Conservation (phyloP, 805 yeast genomes). For the Scheffersomyces coipomensis region DNA sequence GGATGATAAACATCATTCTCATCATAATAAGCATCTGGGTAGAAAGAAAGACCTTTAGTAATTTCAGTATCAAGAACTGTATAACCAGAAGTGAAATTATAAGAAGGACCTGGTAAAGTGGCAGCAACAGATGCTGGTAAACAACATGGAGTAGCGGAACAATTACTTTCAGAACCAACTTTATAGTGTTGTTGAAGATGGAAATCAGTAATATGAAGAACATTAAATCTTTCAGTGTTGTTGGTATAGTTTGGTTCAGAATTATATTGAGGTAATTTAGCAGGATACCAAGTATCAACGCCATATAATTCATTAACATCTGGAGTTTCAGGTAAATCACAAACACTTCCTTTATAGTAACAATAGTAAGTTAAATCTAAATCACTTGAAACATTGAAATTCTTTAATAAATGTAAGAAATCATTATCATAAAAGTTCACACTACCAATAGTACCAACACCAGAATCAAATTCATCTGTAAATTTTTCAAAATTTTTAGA, state of each 20-base stretch:
- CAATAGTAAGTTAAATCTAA: conserved; percentile 52
- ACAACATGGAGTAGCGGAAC: conserved; percentile 59
- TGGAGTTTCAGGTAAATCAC: conserved; percentile 55
- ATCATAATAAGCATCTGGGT: conserved; percentile 28
- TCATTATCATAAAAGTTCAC: conserved; percentile 38
- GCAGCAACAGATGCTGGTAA: conserved; percentile 46
- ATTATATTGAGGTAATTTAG: conserved; percentile 21
- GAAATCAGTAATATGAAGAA: conserved; percentile 64
- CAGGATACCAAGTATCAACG: conserved; percentile 35
- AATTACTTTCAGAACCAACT: conserved; percentile 56
- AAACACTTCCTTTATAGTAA: conserved; percentile 41
- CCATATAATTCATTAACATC: conserved; percentile 35
- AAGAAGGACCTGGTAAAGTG: conserved; percentile 20
- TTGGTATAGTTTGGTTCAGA: conserved; percentile 27
- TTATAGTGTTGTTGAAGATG: conserved; percentile 57
- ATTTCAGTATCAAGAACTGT: conserved; percentile 9
- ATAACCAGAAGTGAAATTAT: conserved; percentile 31
- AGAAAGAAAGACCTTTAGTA: conserved; percentile 9
- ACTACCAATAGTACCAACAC: conserved; percentile 22
- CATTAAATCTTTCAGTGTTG: conserved; percentile 47
- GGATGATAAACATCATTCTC: conserved; percentile 20
- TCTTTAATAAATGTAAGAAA: conserved; percentile 33
- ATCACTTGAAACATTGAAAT: conserved; percentile 36
- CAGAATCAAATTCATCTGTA: conserved; percentile 17
- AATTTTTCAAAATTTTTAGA: conserved; percentile 19